Evolutionary conservation across 176 grass and related monocot genomes (phyloP).

Genomic region (Cenchrus americanus): DNA sequence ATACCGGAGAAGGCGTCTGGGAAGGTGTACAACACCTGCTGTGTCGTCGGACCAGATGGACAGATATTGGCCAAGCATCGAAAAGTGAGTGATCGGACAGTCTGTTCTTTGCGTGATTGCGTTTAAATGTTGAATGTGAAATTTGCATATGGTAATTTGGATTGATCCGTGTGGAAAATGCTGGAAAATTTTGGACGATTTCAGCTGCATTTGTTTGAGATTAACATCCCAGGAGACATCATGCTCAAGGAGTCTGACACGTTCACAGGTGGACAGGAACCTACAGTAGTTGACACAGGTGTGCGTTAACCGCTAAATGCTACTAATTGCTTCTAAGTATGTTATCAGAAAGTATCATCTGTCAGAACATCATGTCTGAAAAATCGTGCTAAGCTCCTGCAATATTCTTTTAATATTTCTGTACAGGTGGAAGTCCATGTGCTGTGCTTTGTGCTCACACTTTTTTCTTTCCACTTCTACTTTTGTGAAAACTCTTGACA

Average conservation of each 20-base stretch:
- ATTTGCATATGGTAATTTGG: not conserved
- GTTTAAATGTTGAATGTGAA: not conserved
- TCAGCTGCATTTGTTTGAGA: constrained; percentile 71
- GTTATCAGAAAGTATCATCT: not conserved
- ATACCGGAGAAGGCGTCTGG: constrained; percentile 53
- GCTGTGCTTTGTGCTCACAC: not conserved
- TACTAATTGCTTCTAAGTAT: not conserved
- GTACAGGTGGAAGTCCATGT: not conserved
- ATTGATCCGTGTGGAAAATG: not conserved
- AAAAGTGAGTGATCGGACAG: constrained; percentile 41
- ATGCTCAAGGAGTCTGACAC: constrained; percentile 59
- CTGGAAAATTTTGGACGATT: constrained; percentile 5
- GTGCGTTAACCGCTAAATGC: not conserved
- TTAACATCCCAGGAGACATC: constrained; percentile 57
- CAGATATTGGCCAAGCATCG: constrained; percentile 60
- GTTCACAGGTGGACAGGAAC: constrained; percentile 51
- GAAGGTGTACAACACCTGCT: constrained; percentile 64
- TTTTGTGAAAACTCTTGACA: not conserved
- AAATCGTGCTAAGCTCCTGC: too few relatives aligned
- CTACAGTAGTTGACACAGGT: constrained; percentile 68
- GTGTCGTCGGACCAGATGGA: constrained; percentile 55
- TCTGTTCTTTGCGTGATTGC: not conserved
- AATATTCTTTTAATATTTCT: not conserved
- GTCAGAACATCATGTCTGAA: not conserved
- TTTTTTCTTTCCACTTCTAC: not conserved